Percentiles rank a stretch among this genome's conserved stretches.
These are phyloP conservation scores for Microbotryomycetes sp. DNA, from an alignment of 1,284 basidiomycete species.

Conservation along the genomic window DNA sequence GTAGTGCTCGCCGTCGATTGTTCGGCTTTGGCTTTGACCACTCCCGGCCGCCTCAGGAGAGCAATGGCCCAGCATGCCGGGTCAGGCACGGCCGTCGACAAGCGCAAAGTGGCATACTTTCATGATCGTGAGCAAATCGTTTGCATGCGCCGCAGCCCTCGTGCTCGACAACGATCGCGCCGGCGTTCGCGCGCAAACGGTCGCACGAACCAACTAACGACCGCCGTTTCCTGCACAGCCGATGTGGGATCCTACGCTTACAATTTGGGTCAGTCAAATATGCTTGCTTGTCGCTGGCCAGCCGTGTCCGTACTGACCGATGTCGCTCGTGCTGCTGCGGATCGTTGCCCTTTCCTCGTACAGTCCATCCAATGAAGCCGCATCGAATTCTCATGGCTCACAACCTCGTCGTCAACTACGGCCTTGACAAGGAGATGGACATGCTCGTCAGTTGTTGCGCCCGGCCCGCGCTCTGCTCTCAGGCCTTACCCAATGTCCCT, in stretches of 20 bases:
- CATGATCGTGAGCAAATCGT: conserved; percentile 29
- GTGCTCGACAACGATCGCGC: not conserved
- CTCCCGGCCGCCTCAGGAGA: too few species aligned
- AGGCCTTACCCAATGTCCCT: not conserved
- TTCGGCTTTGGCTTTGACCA: too few species aligned
- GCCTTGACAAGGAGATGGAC: conserved; percentile 84
- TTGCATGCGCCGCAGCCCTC: not conserved
- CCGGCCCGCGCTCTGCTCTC: not conserved
- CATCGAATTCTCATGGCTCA: conserved; percentile 85
- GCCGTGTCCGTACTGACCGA: not conserved
- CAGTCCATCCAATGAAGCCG: conserved; percentile 35
- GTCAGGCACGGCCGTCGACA: conserved; percentile 6
- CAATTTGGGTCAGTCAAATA: conserved; percentile 20
- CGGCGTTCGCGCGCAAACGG: not conserved
- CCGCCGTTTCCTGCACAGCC: conserved; percentile 3
- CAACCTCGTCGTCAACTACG: conserved; percentile 82
- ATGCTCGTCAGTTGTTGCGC: conserved; percentile 57
- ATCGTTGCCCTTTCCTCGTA: not conserved
- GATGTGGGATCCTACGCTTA: conserved; percentile 30
- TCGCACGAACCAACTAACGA: not conserved
- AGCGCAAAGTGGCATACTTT: conserved; percentile 29
- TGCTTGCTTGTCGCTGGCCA: not conserved
- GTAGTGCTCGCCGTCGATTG: too few species aligned
- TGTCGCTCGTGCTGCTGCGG: not conserved
- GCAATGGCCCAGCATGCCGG: not conserved